Evolutionary conservation across 2,329 filamentous ascomycete species (phyloP).

Genomic region (Botryotinia globosa): DNA sequence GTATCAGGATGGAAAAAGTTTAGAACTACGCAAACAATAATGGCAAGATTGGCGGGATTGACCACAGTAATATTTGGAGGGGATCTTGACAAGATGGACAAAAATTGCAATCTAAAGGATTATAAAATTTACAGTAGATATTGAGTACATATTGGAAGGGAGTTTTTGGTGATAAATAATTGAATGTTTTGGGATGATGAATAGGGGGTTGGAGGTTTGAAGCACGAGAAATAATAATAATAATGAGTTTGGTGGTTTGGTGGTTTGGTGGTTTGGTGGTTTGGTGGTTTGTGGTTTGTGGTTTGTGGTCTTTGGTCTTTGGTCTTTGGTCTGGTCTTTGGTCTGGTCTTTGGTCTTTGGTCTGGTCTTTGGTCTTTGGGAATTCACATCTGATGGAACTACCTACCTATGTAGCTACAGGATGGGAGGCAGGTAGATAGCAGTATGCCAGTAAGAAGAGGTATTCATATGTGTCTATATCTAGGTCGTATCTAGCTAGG

Average conservation of each 20-base stretch:
- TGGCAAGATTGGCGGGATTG: background rate
- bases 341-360: too few species aligned
- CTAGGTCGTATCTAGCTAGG: background rate
- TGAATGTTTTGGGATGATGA: conserved; percentile 1
- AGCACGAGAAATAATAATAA: background rate
- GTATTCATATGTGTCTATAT: background rate
- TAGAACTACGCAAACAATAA: conserved; percentile 22
- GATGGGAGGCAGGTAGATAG: background rate
- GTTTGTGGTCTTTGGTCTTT: too few species aligned
- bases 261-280: background rate
- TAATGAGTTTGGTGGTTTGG: too few species aligned
- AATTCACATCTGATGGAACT: background rate
- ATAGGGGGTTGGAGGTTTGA: conserved; percentile 3
- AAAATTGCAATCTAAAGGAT: conserved; percentile 2
- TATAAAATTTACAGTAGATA: background rate
- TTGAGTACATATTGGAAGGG: background rate
- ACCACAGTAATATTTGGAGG: background rate
- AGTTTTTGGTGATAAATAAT: background rate
- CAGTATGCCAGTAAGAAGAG: background rate
- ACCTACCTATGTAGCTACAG: background rate
- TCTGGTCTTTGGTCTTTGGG: too few species aligned
- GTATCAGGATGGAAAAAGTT: conserved; percentile 1
- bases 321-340: too few species aligned
- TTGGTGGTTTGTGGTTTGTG: background rate
- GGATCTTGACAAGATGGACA: background rate